Percentiles rank a stretch among this genome's conserved stretches.
These are phyloP conservation scores for Magnaporthiopsis rhizophila DNA, from an alignment of 2,329 filamentous ascomycete species.

Conservation along the genomic window DNA sequence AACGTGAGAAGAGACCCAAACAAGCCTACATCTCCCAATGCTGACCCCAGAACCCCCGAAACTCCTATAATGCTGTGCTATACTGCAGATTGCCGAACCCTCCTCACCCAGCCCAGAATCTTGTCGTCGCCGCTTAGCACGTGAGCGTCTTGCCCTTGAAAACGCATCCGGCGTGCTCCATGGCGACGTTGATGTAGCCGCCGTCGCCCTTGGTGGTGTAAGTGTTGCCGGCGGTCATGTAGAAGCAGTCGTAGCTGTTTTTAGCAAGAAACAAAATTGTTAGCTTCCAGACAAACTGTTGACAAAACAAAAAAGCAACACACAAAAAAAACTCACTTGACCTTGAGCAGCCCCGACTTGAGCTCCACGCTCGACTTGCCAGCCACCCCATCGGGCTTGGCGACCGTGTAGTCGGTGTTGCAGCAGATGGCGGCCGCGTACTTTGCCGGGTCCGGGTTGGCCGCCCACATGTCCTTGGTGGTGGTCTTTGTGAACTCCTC, in stretches of 20 bases:
- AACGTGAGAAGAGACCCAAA: too few species aligned
- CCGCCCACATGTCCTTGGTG: neutral
- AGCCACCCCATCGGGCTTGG: neutral
- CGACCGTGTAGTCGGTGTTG: slow-evolving; percentile 4
- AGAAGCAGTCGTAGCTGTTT: slow-evolving; percentile 14
- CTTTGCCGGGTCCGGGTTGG: neutral
- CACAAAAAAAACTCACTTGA: slow-evolving; percentile 1
- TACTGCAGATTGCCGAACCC: neutral
- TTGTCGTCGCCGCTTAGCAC: neutral
- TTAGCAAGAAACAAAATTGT: too few species aligned
- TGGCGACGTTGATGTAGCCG: slow-evolving; percentile 13
- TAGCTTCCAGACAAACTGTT: too few species aligned
- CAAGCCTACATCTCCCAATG: too few species aligned
- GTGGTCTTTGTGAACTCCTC: slow-evolving; percentile 3
- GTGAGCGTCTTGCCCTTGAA: slow-evolving; percentile 2
- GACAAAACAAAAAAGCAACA: too few species aligned
- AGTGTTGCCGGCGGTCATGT: slow-evolving; percentile 11
- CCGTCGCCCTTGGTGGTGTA: slow-evolving; percentile 12
- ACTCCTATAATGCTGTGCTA: neutral
- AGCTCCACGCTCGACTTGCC: slow-evolving; percentile 9
- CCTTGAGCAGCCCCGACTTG: slow-evolving; percentile 11
- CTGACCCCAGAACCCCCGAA: neutral
- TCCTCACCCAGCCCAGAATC: neutral
- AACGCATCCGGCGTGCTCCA: neutral
- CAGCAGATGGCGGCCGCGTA: slow-evolving; percentile 2